Base-by-base conservation (phyloP, 768 basidiomycete species). In the Mycena belliarum region DNA sequence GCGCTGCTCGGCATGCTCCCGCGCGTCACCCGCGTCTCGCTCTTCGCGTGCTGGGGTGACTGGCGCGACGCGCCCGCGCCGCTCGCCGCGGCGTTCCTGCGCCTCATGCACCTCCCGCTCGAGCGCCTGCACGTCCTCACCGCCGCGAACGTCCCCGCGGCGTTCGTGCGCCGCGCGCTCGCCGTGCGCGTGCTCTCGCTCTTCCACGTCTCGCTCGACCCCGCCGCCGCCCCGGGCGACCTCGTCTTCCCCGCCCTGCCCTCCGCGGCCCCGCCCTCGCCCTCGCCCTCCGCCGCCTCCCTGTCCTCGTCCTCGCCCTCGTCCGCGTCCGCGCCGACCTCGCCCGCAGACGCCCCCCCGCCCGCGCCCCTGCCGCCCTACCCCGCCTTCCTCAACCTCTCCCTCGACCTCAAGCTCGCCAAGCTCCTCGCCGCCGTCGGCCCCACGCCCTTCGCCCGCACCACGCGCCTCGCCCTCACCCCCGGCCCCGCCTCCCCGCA, bases 21-120 rank as follows among this genome's bases (percentile, higher is more conserved):
- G 37, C 50, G 45, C 35, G 24, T 61, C 15, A 40, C 26, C 15
- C 49, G 55, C 8, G 43, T 61, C 46, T 33, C 40, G 4, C 10
- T 61, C 16, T 57, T 61, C 12, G 60, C 37, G 6, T 61, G 60
- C 47, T 61, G 60, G 60, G 60, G 60, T 14, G 45, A 56, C 40
- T 61, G 60, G 60, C 11, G 4, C 3, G 40, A 61, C 20, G 21
- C 45, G 0, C 50, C 60, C 9, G 18, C 38, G 25, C 8, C 49
- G 3, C 47, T 52, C 18, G 32, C 50, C 3, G 12, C 37, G 0
- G 49, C 50, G 4, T 21, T 61, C 12, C 15, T 28, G 35, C 50
- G 51, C 21, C 7, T 53, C 11, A 6, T 52, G 28, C 23, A 50
- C 16, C 15, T 23, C 1, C 29, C 37, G 12, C 25, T 61, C 7